phyloP scores from a whole-genome alignment of 2,329 filamentous ascomycete genomes.

The Ascochyta rabiei region DNA sequence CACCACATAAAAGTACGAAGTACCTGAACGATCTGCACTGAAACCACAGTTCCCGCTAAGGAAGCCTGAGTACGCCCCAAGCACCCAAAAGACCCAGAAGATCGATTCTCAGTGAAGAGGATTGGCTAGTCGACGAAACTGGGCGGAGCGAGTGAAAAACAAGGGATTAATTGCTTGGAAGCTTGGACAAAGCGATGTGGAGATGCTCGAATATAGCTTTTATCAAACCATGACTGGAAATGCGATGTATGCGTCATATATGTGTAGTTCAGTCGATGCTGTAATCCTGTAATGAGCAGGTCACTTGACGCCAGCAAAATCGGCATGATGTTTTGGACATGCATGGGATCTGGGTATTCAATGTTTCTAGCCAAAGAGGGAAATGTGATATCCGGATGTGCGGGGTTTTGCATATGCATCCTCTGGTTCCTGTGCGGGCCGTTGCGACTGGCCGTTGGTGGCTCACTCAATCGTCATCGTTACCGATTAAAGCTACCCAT shows the following conservation, averaged over 20 bases:
- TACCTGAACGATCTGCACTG: too few relatives aligned
- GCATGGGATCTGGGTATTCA: neutral
- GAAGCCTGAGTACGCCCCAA: neutral
- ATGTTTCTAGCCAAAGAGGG: neutral
- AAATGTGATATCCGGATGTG: neutral
- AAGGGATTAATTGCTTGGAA: neutral
- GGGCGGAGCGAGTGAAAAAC: neutral
- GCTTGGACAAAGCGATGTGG: neutral
- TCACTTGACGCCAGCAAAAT: neutral
- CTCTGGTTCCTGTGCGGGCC: neutral
- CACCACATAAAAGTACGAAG: neutral
- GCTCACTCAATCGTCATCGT: neutral
- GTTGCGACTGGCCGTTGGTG: neutral
- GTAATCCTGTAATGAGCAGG: neutral
- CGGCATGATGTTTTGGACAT: neutral
- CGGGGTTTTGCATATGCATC: neutral
- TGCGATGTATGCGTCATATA: neutral
- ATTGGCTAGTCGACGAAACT: neutral
- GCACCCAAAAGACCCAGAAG: neutral
- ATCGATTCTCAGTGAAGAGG: neutral
- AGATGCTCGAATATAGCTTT: neutral
- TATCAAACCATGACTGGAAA: neutral
- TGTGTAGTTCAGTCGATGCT: neutral
- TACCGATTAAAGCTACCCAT: neutral
- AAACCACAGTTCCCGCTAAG: too few relatives aligned